phyloP scores from a whole-genome alignment of 371 early-diverging fungal genomes.

The Mortierella sp. region DNA sequence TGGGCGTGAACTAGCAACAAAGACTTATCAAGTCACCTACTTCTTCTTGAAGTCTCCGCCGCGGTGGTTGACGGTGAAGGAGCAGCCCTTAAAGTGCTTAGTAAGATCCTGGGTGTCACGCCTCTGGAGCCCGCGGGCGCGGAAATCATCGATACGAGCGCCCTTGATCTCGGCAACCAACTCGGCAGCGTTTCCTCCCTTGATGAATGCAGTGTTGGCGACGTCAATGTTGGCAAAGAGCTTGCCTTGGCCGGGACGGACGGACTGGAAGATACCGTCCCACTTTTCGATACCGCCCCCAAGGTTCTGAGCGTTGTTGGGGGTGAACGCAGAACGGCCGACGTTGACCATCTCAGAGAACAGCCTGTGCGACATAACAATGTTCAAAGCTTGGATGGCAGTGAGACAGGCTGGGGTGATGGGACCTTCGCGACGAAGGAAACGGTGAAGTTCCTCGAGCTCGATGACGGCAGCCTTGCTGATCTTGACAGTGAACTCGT shows the following conservation, averaged over 20 bases:
- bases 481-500: constrained; percentile 50
- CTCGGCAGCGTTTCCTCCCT: constrained; percentile 36
- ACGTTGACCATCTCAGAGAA: constrained; percentile 75
- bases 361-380: constrained; percentile 83
- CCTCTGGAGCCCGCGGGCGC: not conserved
- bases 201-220: constrained; percentile 39
- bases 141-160: constrained; percentile 15
- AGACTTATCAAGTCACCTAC: constrained; percentile 31
- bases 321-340: constrained; percentile 88
- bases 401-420: constrained; percentile 61
- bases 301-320: constrained; percentile 66
- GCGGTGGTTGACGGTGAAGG: constrained; percentile 75
- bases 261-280: constrained; percentile 87
- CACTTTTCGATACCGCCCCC: constrained; percentile 88
- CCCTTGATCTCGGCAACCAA: constrained; percentile 27
- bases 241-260: constrained; percentile 68
- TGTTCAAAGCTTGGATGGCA: constrained; percentile 76
- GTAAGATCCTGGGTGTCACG: constrained; percentile 11
- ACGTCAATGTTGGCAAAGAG: constrained; percentile 53
- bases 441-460: constrained; percentile 63
- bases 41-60: constrained; percentile 45
- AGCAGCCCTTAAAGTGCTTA: constrained; percentile 63
- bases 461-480: constrained; percentile 27
- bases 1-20: not conserved
- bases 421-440: constrained; percentile 61